Evolutionary conservation across 805 yeast species (phyloP).

Genomic region (Metschnikowia cerradonensis): DNA sequence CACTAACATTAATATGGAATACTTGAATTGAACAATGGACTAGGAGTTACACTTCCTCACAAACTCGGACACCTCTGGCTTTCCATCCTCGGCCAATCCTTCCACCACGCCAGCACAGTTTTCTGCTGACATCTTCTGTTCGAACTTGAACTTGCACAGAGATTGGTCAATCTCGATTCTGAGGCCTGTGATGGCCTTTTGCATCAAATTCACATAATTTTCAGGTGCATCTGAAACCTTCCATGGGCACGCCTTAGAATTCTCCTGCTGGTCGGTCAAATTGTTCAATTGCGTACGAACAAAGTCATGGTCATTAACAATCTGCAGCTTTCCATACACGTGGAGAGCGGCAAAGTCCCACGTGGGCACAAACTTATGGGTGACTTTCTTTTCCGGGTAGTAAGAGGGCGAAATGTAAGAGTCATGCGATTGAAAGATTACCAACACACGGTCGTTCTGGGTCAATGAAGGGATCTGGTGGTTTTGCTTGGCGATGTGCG

Average conservation of each 20-base stretch:
- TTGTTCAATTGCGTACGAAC: constrained; percentile 41
- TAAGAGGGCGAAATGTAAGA: constrained; percentile 57
- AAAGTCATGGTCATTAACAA: constrained; percentile 44
- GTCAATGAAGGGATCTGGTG: constrained; percentile 45
- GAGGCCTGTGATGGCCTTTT: constrained; percentile 53
- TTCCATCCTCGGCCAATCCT: constrained; percentile 41
- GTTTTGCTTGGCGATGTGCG: constrained; percentile 53
- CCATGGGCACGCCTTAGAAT: constrained; percentile 44
- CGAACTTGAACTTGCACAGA: constrained; percentile 56
- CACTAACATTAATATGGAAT: no score
- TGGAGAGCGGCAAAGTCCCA: constrained; percentile 64
- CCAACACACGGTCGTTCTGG: constrained; percentile 38
- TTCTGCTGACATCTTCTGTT: constrained; percentile 42
- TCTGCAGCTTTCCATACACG: constrained; percentile 46
- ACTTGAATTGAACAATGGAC: neutral
- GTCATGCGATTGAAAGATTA: constrained; percentile 50
- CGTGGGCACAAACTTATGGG: constrained; percentile 65
- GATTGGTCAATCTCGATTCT: constrained; percentile 45
- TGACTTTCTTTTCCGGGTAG: constrained; percentile 52
- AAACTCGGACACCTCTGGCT: constrained; percentile 25
- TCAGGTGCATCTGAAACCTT: constrained; percentile 55
- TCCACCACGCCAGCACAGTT: constrained; percentile 52
- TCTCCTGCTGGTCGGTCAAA: constrained; percentile 48
- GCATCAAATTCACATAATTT: constrained; percentile 36
- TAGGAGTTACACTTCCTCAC: constrained; percentile 14